Evolutionary conservation across 2,329 filamentous ascomycete species (phyloP).

Genomic region (Colletotrichum scovillei): DNA sequence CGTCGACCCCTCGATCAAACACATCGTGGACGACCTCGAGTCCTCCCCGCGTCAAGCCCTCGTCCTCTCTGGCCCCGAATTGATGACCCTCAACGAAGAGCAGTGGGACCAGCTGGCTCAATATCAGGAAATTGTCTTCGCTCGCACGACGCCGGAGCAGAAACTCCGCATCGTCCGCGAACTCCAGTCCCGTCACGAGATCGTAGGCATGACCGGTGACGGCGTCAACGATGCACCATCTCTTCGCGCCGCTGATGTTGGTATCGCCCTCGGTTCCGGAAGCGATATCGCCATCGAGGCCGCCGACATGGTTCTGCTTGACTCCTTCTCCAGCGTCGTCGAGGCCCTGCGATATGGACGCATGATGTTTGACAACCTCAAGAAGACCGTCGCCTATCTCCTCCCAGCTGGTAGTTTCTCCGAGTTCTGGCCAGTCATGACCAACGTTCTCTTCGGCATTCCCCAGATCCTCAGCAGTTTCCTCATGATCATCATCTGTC

Average conservation of each 20-base stretch:
- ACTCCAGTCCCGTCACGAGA: conserved; percentile 72
- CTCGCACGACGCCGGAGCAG: conserved; percentile 81
- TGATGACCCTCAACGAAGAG: conserved; percentile 71
- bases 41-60: conserved; percentile 58
- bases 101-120: conserved; percentile 75
- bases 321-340: conserved; percentile 78
- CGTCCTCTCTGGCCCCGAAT: conserved; percentile 73
- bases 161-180: conserved; percentile 84
- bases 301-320: conserved; percentile 84
- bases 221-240: conserved; percentile 90
- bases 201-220: conserved; percentile 87
- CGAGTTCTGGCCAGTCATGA: conserved; percentile 82
- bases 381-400: conserved; percentile 81
- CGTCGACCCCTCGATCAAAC: conserved; percentile 36
- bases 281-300: conserved; percentile 87
- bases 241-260: conserved; percentile 82
- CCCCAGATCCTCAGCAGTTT: conserved; percentile 80
- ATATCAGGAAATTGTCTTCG: conserved; percentile 81
- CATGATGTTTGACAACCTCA: conserved; percentile 83
- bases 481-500: conserved; percentile 77
- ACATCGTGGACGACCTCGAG: conserved; percentile 30
- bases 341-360: conserved; percentile 79
- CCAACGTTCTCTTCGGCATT: conserved; percentile 77
- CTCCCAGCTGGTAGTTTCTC: conserved; percentile 79
- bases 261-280: conserved; percentile 83